Evolutionary conservation across 306 rosid species (phyloP).

Genomic region (Gastrolobium bilobum): DNA sequence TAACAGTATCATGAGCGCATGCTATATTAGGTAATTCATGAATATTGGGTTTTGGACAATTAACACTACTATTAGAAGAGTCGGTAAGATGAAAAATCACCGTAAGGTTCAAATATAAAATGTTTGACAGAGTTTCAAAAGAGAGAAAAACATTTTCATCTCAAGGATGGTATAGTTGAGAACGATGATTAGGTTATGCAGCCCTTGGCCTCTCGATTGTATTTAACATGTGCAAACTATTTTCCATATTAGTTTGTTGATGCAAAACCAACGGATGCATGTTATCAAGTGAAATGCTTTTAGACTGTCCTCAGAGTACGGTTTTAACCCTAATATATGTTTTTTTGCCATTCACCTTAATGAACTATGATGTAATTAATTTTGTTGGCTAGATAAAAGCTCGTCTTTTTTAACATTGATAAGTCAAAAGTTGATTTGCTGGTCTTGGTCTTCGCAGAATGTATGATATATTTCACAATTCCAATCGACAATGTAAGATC

Average conservation of each 20-base stretch:
- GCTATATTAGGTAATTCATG: too few species aligned
- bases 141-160: constrained; percentile 97
- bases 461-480: too few species aligned
- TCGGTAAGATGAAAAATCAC: background rate
- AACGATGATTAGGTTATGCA: constrained; percentile 70
- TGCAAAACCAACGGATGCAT: constrained; percentile 26
- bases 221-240: constrained; percentile 48
- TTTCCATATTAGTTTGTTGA: constrained; percentile 30
- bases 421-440: too few species aligned
- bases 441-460: too few species aligned
- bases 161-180: constrained; percentile 86
- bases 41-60: too few species aligned
- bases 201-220: constrained; percentile 22
- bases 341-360: background rate
- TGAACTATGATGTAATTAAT: background rate
- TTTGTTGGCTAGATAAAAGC: background rate
- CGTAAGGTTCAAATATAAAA: background rate
- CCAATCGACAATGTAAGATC: too few species aligned
- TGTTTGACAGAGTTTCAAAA: constrained; percentile 89
- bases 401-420: too few species aligned
- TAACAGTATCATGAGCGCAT: too few species aligned
- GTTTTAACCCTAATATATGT: constrained; percentile 12
- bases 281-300: constrained; percentile 36
- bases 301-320: constrained; percentile 19
- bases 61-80: background rate